Evolutionary conservation across 1,284 basidiomycete genomes (phyloP).

Genomic region (Dichomitus squalens): DNA sequence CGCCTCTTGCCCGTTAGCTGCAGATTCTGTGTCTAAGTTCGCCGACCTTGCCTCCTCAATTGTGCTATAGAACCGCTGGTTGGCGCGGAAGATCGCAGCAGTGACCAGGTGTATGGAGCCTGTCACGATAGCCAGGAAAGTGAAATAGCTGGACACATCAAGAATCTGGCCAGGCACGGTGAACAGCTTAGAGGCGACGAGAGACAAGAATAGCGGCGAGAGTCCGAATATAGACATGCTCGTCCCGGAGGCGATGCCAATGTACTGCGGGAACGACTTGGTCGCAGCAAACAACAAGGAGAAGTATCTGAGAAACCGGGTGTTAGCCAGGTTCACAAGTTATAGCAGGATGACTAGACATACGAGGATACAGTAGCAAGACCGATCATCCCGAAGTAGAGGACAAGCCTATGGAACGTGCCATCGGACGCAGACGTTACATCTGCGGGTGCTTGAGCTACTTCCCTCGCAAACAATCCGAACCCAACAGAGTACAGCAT

Average conservation of each 20-base stretch:
- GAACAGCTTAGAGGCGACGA: constrained; percentile 63
- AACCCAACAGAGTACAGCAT: constrained; percentile 61
- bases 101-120: constrained; percentile 58
- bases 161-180: constrained; percentile 50
- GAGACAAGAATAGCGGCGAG: constrained; percentile 73
- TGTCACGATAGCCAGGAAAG: constrained; percentile 56
- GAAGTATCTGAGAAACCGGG: constrained; percentile 56
- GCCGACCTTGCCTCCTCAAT: neutral
- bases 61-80: neutral
- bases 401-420: constrained; percentile 53
- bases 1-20: neutral
- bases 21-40: neutral
- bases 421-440: constrained; percentile 40
- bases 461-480: constrained; percentile 60
- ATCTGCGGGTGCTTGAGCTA: constrained; percentile 45
- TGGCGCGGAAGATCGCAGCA: constrained; percentile 31
- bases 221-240: constrained; percentile 75
- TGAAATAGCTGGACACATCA: constrained; percentile 56
- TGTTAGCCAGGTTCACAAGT: neutral
- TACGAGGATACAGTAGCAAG: constrained; percentile 73
- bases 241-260: constrained; percentile 65
- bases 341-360: constrained; percentile 30
- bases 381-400: constrained; percentile 64
- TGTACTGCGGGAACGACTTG: constrained; percentile 62
- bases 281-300: constrained; percentile 76